These are phyloP conservation scores for Rhizomucor pusillus DNA, from an alignment of 371 early-diverging fungal genomes.

Conservation along the genomic window DNA sequence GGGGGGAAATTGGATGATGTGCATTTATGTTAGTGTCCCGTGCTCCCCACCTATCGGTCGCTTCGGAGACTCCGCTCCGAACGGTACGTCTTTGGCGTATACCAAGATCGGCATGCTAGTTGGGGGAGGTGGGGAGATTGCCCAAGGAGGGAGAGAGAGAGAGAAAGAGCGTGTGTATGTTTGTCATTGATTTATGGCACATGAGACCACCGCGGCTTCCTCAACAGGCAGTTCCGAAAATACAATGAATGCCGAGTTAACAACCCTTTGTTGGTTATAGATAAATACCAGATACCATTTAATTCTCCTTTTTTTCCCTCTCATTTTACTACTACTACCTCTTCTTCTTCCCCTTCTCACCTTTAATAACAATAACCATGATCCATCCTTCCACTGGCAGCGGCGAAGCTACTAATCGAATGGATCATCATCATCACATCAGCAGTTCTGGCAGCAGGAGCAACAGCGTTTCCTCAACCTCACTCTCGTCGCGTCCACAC, in stretches of 20 bases:
- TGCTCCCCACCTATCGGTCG: too few relatives aligned
- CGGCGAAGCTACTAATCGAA: background rate
- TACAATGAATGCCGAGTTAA: slow-evolving; percentile 11
- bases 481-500: background rate
- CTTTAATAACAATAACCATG: slow-evolving; percentile 8
- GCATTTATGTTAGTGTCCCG: too few relatives aligned
- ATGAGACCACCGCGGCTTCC: too few relatives aligned
- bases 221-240: background rate
- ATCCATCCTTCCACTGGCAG: slow-evolving; percentile 9
- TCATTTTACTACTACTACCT: background rate
- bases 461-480: slow-evolving; percentile 3
- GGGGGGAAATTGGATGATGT: too few relatives aligned
- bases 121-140: too few relatives aligned
- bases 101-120: too few relatives aligned
- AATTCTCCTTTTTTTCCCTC: slow-evolving; percentile 7
- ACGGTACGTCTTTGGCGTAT: too few relatives aligned
- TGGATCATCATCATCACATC: slow-evolving; percentile 4
- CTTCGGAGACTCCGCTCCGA: too few relatives aligned
- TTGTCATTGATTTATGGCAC: too few relatives aligned
- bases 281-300: background rate
- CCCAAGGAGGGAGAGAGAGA: too few relatives aligned
- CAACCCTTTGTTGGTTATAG: slow-evolving; percentile 2
- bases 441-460: background rate
- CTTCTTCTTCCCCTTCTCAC: slow-evolving; percentile 2
- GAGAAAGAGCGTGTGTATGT: too few relatives aligned